Evolutionary conservation across 176 grass and related monocot genomes (phyloP), one percentile per base, ranked within the genome.

Genomic region (Oryza longistaminata): DNA sequence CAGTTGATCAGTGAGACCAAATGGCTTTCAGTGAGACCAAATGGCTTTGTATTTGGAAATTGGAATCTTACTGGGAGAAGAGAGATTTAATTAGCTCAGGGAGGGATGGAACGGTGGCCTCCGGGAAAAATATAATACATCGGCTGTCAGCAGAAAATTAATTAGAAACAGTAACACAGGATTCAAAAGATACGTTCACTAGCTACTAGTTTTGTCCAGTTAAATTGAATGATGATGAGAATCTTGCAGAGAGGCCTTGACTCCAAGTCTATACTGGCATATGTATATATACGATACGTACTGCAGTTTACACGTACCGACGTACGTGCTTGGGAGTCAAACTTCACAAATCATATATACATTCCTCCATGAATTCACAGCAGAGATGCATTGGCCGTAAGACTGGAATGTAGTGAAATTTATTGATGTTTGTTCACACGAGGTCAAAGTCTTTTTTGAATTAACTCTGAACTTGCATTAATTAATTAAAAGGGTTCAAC

Each of bases 91-190:
- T 61, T 61, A 61, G 19, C 19, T 61, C 21, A 61, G 21, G n/a
- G 21, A 21, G 52, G 6, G 16, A 55, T 55, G 52, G 52, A 55
- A 55, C 8, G 39, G 52, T 22, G 21, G 21, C 55, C 55, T 61
- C 55, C 21, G 55, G 8, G 9, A 22, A 22, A 40, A 71, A 71
- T 31, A 31, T 31, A 43, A 71, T 44, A 71, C 21, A 44, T 74
- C 25, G 70, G 81, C 13, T 81, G 89, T 81, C 75, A 80, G 70
- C 73, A 83, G 48, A 77, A 37, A 87, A 87, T 70, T 66, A 65
- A 65, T 50, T 14, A 73, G 29, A 74, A 87, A 70, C 73, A 90
- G 70, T 58, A 10, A 62, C 71, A 82, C 83, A 52, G 21, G 68
- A 35, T 83, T 48, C 74, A 75, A 90, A 90, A 83, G 39, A 83